Conservation (phyloP, 2,329 filamentous ascomycete species). For the Stagonosporopsis chrysanthemi region DNA sequence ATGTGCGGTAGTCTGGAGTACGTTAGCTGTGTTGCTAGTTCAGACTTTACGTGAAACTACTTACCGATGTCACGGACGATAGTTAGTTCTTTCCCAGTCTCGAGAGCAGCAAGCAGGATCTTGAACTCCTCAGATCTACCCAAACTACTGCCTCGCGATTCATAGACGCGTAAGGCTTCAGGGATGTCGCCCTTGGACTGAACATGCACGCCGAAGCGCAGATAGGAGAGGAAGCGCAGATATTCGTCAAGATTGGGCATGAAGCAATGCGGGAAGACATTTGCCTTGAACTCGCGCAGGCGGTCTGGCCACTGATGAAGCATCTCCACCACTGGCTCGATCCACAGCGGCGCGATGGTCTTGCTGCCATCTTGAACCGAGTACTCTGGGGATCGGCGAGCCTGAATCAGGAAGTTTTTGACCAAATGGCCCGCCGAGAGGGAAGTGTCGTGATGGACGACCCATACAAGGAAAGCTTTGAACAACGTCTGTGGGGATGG, state of each 20-base stretch:
- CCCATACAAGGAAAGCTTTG: conserved; percentile 44
- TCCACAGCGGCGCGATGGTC: conserved; percentile 45
- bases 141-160: conserved; percentile 19
- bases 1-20: conserved; percentile 33
- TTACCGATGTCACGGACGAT: conserved; percentile 52
- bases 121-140: conserved; percentile 39
- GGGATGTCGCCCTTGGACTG: conserved; percentile 28
- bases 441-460: conserved; percentile 51
- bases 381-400: conserved; percentile 32
- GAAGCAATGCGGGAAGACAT: conserved; percentile 59
- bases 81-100: conserved; percentile 57
- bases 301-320: conserved; percentile 46
- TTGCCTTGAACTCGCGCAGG: conserved; percentile 52
- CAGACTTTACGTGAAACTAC: conserved; percentile 10
- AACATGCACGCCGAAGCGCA: conserved; percentile 46
- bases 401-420: conserved; percentile 42
- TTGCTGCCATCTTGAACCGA: background rate
- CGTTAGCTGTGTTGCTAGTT: background rate
- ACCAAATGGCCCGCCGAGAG: conserved; percentile 50
- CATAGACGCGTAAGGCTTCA: conserved; percentile 18
- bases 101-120: conserved; percentile 51
- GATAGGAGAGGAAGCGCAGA: conserved; percentile 48
- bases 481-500: conserved; percentile 32
- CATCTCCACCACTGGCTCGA: conserved; percentile 45
- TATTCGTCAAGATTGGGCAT: conserved; percentile 51